These are phyloP conservation scores for Fraxinus platypoda DNA, from an alignment of 305 asterid species.

Conservation along the genomic window DNA sequence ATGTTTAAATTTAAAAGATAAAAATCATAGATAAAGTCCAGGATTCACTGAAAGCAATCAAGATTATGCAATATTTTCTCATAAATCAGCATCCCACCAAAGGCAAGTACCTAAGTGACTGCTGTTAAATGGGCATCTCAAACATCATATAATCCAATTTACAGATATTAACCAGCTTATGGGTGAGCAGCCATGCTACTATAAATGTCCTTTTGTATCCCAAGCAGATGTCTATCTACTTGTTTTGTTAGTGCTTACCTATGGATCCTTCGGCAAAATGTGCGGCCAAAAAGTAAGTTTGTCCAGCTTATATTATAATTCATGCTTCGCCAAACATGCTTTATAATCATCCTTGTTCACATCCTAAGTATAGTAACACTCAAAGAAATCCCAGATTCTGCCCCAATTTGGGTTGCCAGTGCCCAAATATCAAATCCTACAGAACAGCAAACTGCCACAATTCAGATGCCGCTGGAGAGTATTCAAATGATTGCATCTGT, in stretches of 20 bases:
- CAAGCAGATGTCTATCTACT: background rate
- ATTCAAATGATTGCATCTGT: background rate
- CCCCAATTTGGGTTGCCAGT: background rate
- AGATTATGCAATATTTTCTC: background rate
- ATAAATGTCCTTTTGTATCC: background rate
- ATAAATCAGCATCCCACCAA: background rate
- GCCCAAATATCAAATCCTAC: background rate
- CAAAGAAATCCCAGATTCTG: background rate
- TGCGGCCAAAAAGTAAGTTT: background rate
- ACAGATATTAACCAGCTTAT: background rate
- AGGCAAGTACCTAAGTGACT: background rate
- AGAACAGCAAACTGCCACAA: background rate
- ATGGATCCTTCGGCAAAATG: background rate
- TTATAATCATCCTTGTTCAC: background rate
- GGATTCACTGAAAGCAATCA: background rate
- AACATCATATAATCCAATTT: conserved; percentile 1
- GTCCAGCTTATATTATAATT: background rate
- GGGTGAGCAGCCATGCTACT: background rate
- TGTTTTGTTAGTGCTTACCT: background rate
- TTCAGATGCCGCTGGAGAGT: background rate
- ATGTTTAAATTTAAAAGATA: background rate
- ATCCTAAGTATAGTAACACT: background rate
- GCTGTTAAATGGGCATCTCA: background rate
- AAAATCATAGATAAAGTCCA: background rate
- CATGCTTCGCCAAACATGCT: background rate